A percentile compares a stretch with the other conserved stretches of the same genome.
phyloP scores from a whole-genome alignment of 768 basidiomycete genomes.

The Psilocybe azurescens region DNA sequence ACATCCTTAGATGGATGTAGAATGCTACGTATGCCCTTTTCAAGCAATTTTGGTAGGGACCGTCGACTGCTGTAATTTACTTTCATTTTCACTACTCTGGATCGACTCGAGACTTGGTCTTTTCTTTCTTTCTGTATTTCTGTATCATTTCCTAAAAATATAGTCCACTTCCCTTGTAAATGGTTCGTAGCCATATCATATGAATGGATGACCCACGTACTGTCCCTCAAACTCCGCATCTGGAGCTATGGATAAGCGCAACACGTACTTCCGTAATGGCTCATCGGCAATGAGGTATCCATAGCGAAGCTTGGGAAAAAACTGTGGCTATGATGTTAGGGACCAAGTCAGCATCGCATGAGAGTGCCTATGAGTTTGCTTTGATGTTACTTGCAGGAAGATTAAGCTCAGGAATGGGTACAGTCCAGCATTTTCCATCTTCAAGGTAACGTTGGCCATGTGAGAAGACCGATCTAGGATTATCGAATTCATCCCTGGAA shows the following conservation, averaged over 20 bases:
- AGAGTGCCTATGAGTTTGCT: slow-evolving; percentile 9
- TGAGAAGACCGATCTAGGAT: slow-evolving; percentile 22
- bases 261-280: too few relatives aligned
- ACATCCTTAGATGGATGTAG: neutral
- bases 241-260: too few relatives aligned
- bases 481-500: neutral
- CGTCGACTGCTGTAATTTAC: too few relatives aligned
- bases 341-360: neutral
- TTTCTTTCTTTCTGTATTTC: too few relatives aligned
- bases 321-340: neutral
- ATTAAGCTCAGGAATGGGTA: slow-evolving; percentile 12
- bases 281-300: too few relatives aligned
- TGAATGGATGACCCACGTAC: neutral
- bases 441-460: slow-evolving; percentile 25
- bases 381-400: slow-evolving; percentile 12
- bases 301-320: neutral
- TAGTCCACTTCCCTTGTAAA: neutral
- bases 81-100: too few relatives aligned
- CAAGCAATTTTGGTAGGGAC: too few relatives aligned
- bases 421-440: slow-evolving; percentile 34
- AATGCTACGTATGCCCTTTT: neutral
- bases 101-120: too few relatives aligned
- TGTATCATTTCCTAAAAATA: neutral
- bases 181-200: neutral
- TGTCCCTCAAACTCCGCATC: too few relatives aligned